Evolutionary conservation across 1,284 basidiomycete genomes (phyloP).

Genomic region (Papiliotrema terrestris): DNA sequence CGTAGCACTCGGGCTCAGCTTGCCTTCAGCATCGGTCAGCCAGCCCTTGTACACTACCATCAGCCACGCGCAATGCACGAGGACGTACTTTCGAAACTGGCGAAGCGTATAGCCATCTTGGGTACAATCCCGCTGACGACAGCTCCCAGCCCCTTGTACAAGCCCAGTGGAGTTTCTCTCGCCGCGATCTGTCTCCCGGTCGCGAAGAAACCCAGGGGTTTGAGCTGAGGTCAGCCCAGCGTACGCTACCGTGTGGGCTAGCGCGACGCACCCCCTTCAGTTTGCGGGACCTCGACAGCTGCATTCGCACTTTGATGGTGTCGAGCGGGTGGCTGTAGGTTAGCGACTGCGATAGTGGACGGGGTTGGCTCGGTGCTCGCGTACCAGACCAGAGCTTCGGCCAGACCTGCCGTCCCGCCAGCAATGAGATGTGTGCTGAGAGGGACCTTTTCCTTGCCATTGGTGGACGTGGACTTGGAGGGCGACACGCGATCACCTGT

Average conservation of each 20-base stretch:
- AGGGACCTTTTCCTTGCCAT: constrained; percentile 46
- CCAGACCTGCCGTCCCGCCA: constrained; percentile 83
- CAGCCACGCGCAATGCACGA: neutral
- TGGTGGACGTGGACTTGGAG: neutral
- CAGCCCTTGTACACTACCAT: constrained; percentile 69
- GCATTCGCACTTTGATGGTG: constrained; percentile 99
- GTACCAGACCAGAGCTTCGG: constrained; percentile 71
- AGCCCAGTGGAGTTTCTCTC: constrained; percentile 87
- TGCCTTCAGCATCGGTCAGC: constrained; percentile 55
- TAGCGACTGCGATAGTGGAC: too few species aligned
- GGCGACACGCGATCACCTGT: constrained; percentile 20
- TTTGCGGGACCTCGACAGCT: constrained; percentile 76
- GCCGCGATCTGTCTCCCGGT: constrained; percentile 86
- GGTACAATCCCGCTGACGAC: constrained; percentile 96
- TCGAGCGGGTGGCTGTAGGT: constrained; percentile 62
- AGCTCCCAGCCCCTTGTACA: constrained; percentile 99
- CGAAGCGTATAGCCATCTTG: constrained; percentile 99
- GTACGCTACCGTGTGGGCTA: too few species aligned
- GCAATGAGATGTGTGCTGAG: constrained; percentile 89
- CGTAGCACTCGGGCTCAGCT: constrained; percentile 29
- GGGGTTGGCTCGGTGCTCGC: too few species aligned
- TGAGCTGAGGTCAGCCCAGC: constrained; percentile 58
- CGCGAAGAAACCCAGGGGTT: constrained; percentile 87
- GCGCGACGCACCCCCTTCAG: constrained; percentile 74
- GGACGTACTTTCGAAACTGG: constrained; percentile 75